These are phyloP conservation scores for Paecilomyces formosus DNA, from an alignment of 2,329 filamentous ascomycete species.

Conservation along the genomic window DNA sequence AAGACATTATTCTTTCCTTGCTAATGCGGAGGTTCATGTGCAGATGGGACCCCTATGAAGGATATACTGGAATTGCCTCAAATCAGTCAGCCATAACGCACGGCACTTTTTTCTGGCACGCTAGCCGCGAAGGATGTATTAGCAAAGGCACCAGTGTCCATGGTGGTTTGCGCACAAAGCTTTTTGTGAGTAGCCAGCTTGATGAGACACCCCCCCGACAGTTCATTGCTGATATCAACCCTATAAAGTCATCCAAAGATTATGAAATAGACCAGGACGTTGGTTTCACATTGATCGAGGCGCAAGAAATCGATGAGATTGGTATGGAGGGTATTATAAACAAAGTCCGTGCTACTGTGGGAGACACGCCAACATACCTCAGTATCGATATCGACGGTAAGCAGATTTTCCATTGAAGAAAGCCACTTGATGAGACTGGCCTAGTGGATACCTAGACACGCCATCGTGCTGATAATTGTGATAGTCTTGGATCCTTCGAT, in stretches of 20 bases:
- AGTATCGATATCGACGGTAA: slow-evolving; percentile 25
- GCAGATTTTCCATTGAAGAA: background rate
- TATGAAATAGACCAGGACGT: slow-evolving; percentile 17
- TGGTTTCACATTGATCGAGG: slow-evolving; percentile 16
- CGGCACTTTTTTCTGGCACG: slow-evolving; percentile 21
- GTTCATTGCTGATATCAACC: background rate
- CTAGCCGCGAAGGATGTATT: slow-evolving; percentile 15
- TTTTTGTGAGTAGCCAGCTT: slow-evolving; percentile 8
- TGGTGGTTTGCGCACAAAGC: slow-evolving; percentile 15
- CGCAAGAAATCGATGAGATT: slow-evolving; percentile 18
- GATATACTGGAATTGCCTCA: background rate
- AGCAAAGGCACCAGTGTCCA: slow-evolving; percentile 17
- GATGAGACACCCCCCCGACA: background rate
- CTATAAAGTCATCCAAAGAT: slow-evolving; percentile 9
- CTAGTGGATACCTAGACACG: background rate
- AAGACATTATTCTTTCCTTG: no score
- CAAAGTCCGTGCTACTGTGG: slow-evolving; percentile 10
- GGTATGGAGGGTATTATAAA: slow-evolving; percentile 14
- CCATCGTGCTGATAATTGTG: background rate
- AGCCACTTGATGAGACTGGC: background rate
- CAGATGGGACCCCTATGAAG: background rate
- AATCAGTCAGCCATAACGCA: slow-evolving; percentile 13
- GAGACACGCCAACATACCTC: slow-evolving; percentile 19
- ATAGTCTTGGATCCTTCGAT: slow-evolving; percentile 22
- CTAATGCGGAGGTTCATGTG: background rate